Percentiles rank a stretch among this genome's conserved stretches.
Conservation (phyloP, 1,139 yeast genomes). For the Yamadazyma buinensis region DNA sequence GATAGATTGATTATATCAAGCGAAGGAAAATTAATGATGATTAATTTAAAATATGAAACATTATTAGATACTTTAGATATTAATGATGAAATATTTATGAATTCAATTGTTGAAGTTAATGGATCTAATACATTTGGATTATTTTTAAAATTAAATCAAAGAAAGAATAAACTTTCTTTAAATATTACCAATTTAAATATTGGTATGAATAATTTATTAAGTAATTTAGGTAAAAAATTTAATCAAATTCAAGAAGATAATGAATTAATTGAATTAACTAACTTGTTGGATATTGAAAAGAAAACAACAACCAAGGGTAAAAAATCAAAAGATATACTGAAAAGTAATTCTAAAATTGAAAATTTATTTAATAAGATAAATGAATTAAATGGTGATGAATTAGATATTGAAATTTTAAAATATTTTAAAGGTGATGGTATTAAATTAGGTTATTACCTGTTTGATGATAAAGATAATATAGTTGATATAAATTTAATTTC, state of each 20-base stretch:
- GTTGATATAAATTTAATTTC: slow-evolving; percentile 60
- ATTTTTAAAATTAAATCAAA: slow-evolving; percentile 37
- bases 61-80: slow-evolving; percentile 34
- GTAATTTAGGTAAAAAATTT: slow-evolving; percentile 64
- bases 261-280: slow-evolving; percentile 6
- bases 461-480: slow-evolving; percentile 65
- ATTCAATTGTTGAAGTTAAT: slow-evolving; percentile 36
- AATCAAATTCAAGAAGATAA: slow-evolving; percentile 18
- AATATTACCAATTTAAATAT: slow-evolving; percentile 54
- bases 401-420: slow-evolving; percentile 10
- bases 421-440: slow-evolving; percentile 11
- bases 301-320: slow-evolving; percentile 6
- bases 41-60: slow-evolving; percentile 44
- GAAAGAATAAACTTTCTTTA: slow-evolving; percentile 42
- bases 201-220: slow-evolving; percentile 68
- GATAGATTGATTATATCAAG: slow-evolving; percentile 44
- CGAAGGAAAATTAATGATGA: slow-evolving; percentile 34
- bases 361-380: slow-evolving; percentile 13
- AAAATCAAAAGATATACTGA: too few species aligned
- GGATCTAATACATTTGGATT: slow-evolving; percentile 46
- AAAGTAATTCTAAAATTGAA: too few species aligned
- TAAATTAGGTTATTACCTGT: slow-evolving; percentile 24
- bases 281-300: slow-evolving; percentile 6
- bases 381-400: slow-evolving; percentile 6
- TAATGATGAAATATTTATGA: slow-evolving; percentile 26